Evolutionary conservation across 225 moss, liverwort and hornwort genomes (phyloP).

Genomic region (Pleurozium schreberi): DNA sequence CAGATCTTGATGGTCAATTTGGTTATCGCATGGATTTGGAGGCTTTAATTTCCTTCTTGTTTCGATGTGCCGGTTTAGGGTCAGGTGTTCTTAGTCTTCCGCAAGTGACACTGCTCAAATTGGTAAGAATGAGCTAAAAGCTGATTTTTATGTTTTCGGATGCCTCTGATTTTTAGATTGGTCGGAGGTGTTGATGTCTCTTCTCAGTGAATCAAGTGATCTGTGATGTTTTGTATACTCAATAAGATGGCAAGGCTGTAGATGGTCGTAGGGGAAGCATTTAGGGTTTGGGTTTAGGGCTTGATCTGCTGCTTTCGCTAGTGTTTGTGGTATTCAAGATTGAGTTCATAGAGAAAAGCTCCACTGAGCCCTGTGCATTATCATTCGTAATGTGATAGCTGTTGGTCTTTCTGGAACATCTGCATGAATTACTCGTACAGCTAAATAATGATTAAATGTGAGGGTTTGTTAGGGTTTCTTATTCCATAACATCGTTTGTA

Average conservation of each 20-base stretch:
- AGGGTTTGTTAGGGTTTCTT: not conserved
- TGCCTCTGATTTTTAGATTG: not conserved
- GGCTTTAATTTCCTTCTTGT: not conserved
- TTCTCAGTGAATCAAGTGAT: not conserved
- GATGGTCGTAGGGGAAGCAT: not conserved
- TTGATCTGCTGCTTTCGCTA: not conserved
- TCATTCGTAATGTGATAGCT: not conserved
- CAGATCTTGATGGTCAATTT: not conserved
- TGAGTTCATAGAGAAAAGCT: not conserved
- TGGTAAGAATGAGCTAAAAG: not conserved
- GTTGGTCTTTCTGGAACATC: not conserved
- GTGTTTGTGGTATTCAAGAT: not conserved
- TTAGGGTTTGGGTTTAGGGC: not conserved
- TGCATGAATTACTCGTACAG: not conserved
- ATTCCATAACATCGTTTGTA: not conserved
- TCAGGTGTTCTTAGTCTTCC: not conserved
- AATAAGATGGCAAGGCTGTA: not conserved
- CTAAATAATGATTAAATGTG: not conserved
- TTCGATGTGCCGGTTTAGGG: not conserved
- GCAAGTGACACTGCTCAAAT: not conserved
- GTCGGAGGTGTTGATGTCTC: not conserved
- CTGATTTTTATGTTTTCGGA: not conserved
- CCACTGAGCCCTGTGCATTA: not conserved
- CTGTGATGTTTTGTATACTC: not conserved
- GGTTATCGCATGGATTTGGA: not conserved